A percentile compares a stretch with the other conserved stretches of the same genome.
Evolutionary conservation across 1,139 yeast species (phyloP).

Genomic region (Saccharomycopsis crataegensis): DNA sequence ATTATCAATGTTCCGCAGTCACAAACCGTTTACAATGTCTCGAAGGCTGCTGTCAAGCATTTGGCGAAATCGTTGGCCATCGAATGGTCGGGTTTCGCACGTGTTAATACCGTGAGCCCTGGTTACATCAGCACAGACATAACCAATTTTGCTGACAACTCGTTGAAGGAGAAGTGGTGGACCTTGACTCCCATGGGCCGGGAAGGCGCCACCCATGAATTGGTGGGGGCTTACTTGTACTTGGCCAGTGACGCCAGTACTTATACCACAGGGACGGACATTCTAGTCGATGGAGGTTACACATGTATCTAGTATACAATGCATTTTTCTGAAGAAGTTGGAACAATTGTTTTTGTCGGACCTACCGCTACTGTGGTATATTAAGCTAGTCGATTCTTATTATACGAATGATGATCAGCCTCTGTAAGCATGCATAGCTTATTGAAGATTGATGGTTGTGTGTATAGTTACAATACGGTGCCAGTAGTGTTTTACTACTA

Average conservation of each 20-base stretch:
- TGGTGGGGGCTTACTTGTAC: slow-evolving; percentile 82
- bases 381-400: too few relatives aligned
- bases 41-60: slow-evolving; percentile 81
- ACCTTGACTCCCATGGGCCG: slow-evolving; percentile 75
- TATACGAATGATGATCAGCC: too few relatives aligned
- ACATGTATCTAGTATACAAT: slow-evolving; percentile 19
- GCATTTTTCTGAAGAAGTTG: too few relatives aligned
- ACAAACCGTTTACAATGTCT: slow-evolving; percentile 88
- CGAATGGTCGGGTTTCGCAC: slow-evolving; percentile 85
- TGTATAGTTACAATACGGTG: too few relatives aligned
- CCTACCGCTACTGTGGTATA: too few relatives aligned
- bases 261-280: slow-evolving; percentile 77
- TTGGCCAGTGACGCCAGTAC: slow-evolving; percentile 84
- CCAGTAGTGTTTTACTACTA: too few relatives aligned
- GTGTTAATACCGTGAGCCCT: slow-evolving; percentile 80
- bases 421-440: too few relatives aligned
- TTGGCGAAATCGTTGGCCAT: slow-evolving; percentile 76
- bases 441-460: too few relatives aligned
- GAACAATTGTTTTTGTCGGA: too few relatives aligned
- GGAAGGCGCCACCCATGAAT: slow-evolving; percentile 69
- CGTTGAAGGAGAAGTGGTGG: slow-evolving; percentile 48
- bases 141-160: slow-evolving; percentile 50
- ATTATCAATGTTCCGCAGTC: slow-evolving; percentile 83
- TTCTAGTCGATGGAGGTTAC: slow-evolving; percentile 86
- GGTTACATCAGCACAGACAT: slow-evolving; percentile 77